Base-by-base conservation (phyloP, 257 asterid genomes). In the Forsythia viridissima region DNA sequence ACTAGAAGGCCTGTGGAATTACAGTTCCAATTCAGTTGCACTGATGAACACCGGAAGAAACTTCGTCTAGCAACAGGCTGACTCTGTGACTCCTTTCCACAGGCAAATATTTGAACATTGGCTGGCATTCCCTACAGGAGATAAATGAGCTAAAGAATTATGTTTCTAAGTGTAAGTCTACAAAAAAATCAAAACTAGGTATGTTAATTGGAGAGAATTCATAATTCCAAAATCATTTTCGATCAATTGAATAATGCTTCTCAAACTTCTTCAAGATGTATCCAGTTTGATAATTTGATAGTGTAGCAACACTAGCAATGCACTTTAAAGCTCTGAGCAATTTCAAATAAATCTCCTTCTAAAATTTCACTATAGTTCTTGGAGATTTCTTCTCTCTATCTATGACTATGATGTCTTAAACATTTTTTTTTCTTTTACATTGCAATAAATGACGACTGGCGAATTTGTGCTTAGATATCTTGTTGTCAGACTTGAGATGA, bases 91-190 rank as follows among this genome's bases (percentile, higher is more conserved):
- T 92, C 96, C 91, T 92, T 91, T 61, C 80, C 91, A 84, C 93
- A 86, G 65, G 92, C 42, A 86, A 81, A 93, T 87, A 96, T 88
- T 84, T 96, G 98, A 84, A 96, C 94, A 83, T 84, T 93, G 73
- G 92, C 99, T 78, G 99, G 99, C 98, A 93, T 96, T 75, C 99
- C 99, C 98, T 96, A 78, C 82, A 83, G 57, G 85, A 66, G 77
- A 69, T 72, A 79, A 69, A 76, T 63, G 8, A 80, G 68, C 59
- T 78, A 65, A 77, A 76, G 65, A 77, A 67, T 52, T 57, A 74
- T 8, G 57, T 18, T 51, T 51, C 21, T 40, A 34, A 44, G 41
- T 24, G 11, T 52, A 66, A 40, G 48, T 43, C 24, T 67, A 65
- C 66, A 15, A 10, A 11, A 10, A 39, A 43, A 37, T 8, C 13